Conservation (phyloP, 2,329 filamentous ascomycete species). For the Colletotrichum camelliae region DNA sequence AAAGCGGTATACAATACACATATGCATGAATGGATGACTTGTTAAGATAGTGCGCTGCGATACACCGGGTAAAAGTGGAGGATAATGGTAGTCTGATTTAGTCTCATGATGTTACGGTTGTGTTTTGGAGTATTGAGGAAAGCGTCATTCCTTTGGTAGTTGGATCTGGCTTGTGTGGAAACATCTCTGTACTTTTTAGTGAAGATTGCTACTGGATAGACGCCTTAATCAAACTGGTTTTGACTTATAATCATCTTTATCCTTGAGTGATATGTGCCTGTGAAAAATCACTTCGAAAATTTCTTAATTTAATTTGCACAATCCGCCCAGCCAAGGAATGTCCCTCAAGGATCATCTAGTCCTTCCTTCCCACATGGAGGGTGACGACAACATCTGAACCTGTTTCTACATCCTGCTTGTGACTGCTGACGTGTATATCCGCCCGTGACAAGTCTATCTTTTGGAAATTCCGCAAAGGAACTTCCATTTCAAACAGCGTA, state of each 20-base stretch:
- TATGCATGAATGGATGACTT: not conserved
- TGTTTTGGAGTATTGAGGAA: not conserved
- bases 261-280: not conserved
- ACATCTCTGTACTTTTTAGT: slow-evolving; percentile 7
- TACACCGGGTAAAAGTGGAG: slow-evolving; percentile 8
- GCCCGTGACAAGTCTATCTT: not conserved
- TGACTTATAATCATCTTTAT: not conserved
- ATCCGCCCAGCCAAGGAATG: accelerated
- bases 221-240: not conserved
- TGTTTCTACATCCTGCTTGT: not conserved
- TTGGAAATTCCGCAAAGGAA: not conserved
- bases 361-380: not conserved
- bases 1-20: not conserved
- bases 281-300: not conserved
- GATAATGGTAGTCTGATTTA: slow-evolving; percentile 15
- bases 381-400: not conserved
- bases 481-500: not conserved
- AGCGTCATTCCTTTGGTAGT: slow-evolving; percentile 16
- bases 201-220: slow-evolving; percentile 11
- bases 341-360: not conserved
- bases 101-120: slow-evolving; percentile 11
- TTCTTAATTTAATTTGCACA: not conserved
- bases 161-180: not conserved
- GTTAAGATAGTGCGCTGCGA: not conserved
- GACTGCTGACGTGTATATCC: not conserved